These are phyloP conservation scores for Neodidymelliopsis sp. DNA, from an alignment of 2,329 filamentous ascomycete species.

Conservation along the genomic window DNA sequence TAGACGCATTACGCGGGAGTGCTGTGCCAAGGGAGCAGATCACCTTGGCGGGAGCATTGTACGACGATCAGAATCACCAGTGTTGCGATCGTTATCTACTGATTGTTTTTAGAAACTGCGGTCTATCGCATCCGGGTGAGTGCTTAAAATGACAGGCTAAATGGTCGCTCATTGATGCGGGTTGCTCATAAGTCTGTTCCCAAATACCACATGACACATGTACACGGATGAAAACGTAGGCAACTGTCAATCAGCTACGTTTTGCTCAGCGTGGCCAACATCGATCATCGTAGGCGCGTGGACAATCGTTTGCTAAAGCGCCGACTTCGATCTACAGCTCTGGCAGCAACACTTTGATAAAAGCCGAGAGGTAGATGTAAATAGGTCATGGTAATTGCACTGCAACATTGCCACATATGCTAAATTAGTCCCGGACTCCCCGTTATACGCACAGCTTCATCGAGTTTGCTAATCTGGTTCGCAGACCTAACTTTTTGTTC, in stretches of 20 bases:
- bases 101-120: background rate
- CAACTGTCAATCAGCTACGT: background rate
- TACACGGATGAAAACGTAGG: too few species aligned
- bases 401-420: background rate
- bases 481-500: too few species aligned
- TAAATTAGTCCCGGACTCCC: background rate
- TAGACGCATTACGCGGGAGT: slow-evolving; percentile 17
- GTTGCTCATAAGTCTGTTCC: background rate
- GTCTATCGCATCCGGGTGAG: background rate
- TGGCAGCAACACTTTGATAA: background rate
- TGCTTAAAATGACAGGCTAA: background rate
- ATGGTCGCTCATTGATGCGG: too few species aligned
- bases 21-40: slow-evolving; percentile 29
- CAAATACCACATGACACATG: background rate
- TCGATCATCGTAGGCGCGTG: background rate
- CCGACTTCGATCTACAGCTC: background rate
- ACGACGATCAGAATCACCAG: slow-evolving; percentile 11
- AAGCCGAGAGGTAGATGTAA: background rate
- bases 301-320: background rate
- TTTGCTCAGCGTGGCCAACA: too few species aligned
- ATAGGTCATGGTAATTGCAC: background rate
- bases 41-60: slow-evolving; percentile 31
- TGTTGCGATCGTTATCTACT: slow-evolving; percentile 22
- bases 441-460: too few species aligned
- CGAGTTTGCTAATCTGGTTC: too few species aligned